A percentile compares a stretch with the other conserved stretches of the same genome.
Conservation (phyloP, 257 asterid genomes). For the Gardenia jasminoides region DNA sequence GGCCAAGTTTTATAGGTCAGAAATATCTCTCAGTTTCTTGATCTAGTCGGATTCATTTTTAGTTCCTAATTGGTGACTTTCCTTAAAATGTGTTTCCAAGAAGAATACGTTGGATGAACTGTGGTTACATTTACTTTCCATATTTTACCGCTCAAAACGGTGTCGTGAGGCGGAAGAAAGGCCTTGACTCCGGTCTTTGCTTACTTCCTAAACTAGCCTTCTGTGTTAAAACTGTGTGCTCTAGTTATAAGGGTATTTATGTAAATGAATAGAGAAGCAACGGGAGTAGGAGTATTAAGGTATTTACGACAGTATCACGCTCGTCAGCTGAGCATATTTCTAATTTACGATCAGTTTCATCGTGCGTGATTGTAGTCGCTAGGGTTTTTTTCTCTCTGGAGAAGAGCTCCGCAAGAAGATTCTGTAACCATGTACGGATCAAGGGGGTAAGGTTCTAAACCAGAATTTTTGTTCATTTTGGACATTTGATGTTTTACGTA, state of each 20-base stretch:
- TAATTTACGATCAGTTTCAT: neutral
- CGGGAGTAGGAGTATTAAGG: neutral
- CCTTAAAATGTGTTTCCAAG: neutral
- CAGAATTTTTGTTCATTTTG: neutral
- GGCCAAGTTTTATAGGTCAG: neutral
- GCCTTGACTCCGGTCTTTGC: neutral
- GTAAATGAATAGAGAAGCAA: neutral
- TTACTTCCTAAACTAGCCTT: neutral
- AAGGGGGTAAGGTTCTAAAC: conserved; percentile 27
- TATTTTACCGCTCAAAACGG: neutral
- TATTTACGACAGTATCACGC: neutral
- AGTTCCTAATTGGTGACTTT: neutral
- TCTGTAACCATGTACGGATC: conserved; percentile 32
- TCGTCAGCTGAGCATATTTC: neutral
- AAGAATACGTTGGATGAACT: too few relatives aligned
- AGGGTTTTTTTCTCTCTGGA: conserved; percentile 2
- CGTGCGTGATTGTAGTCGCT: neutral
- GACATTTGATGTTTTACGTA: neutral
- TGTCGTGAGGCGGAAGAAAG: neutral
- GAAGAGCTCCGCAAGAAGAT: neutral
- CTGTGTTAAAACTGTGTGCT: neutral
- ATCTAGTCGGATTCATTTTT: too few relatives aligned
- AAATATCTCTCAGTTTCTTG: too few relatives aligned
- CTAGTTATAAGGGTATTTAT: neutral
- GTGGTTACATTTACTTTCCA: neutral